Base-by-base conservation (phyloP, 2,329 filamentous ascomycete genomes). In the Dryadomyces quercus-mongolicae region DNA sequence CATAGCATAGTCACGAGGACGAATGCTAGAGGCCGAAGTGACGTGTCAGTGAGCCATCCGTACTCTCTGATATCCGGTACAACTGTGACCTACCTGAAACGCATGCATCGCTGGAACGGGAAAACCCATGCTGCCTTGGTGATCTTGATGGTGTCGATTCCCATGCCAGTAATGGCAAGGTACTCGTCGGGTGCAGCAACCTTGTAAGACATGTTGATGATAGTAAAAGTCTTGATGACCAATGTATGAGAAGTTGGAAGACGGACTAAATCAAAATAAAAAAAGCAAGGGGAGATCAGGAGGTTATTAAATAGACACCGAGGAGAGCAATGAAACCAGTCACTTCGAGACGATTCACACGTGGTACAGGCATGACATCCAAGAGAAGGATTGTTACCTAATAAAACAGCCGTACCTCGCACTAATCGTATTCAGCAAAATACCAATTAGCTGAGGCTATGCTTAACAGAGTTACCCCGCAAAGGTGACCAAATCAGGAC, bases 111-210 rank as follows among this genome's bases (percentile, higher is more conserved):
- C 69, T 91, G 86, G 59, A 87, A 81, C 54, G 86, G 86, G 69
- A 76, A 78, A 18, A 89, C 75, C 71, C 85, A 82, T 54, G 83
- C 76, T 60, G 88, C 85, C 71, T 94, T 95, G 64, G 80, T 82
- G 67, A 94, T 90, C 61, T 80, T 80, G 62, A 94, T 81, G 63
- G 78, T 83, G 46, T 82, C 75, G 62, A 95, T 77, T 60, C 84
- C 82, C 70, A 83, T 83, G 71, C 89, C 88, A 62, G 88, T 93
- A 62, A 93, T 80, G 74, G 88, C 88, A 69, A 94, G 85, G 76
- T 93, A 94, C 71, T 89, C 81, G 70, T 90, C 86, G 31, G 87
- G 84, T 54, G 81, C 80, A 20, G 86, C 84, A 59, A 89, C 78
- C 66, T 76, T 79, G 70, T 85, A 88, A 61, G 77, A 77, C 74